Evolutionary conservation across 164 flowering plant genomes (phyloP).

Genomic region (Nymphaea thermarum): DNA sequence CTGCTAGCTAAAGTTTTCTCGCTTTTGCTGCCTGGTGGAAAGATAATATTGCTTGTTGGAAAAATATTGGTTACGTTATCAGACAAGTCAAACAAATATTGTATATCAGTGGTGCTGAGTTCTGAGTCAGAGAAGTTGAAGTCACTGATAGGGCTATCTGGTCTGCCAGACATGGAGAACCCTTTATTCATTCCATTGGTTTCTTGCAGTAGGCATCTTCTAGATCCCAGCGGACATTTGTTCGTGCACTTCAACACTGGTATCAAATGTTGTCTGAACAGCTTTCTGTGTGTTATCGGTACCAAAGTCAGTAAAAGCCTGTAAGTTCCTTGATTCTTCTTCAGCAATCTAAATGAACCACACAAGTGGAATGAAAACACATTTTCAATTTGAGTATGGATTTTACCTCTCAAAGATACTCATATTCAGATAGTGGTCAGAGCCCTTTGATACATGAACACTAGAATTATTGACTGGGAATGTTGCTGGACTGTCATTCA

Average conservation of each 20-base stretch:
- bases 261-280: conserved; percentile 12
- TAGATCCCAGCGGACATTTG: conserved; percentile 5
- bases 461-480: conserved; percentile 8
- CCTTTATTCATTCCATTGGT: conserved; percentile 12
- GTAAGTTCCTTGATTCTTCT: not conserved
- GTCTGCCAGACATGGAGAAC: conserved; percentile 15
- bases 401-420: not conserved
- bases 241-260: conserved; percentile 8
- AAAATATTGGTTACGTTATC: not conserved
- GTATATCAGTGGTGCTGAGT: not conserved
- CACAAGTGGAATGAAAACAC: too few species aligned
- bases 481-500: conserved; percentile 6
- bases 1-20: not conserved
- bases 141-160: conserved; percentile 18
- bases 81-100: not conserved
- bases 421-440: conserved; percentile 17
- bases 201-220: conserved; percentile 12
- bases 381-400: not conserved
- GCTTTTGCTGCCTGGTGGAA: not conserved
- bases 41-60: not conserved
- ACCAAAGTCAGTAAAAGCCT: not conserved
- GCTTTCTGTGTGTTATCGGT: conserved; percentile 18
- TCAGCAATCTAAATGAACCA: too few species aligned
- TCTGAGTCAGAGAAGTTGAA: conserved; percentile 15
- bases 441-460: conserved; percentile 9